Evolutionary conservation across 2,329 filamentous ascomycete species (phyloP).

Genomic region (Albifimbria verrucaria): DNA sequence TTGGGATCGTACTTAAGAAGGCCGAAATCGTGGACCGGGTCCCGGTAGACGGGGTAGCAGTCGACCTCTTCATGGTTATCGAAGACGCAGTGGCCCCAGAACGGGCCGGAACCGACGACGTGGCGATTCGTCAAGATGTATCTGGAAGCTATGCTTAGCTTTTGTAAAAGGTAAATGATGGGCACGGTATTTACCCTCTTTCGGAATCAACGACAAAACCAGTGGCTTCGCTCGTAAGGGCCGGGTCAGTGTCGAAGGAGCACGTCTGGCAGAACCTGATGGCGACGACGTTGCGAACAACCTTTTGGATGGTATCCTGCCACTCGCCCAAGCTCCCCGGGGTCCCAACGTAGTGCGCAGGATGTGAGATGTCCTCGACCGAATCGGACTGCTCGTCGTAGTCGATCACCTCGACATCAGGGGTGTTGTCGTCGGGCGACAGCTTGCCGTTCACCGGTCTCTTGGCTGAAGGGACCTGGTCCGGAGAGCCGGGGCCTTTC

Average conservation of each 20-base stretch:
- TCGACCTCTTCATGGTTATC: conserved; percentile 98
- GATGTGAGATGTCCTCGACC: conserved; percentile 35
- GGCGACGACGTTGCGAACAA: conserved; percentile 95
- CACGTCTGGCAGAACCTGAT: conserved; percentile 98
- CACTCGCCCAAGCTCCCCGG: conserved; percentile 61
- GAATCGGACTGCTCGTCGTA: conserved; percentile 40
- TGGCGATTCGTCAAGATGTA: conserved; percentile 88
- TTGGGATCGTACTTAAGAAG: conserved; percentile 95
- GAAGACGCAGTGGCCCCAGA: conserved; percentile 98
- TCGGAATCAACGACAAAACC: conserved; percentile 97
- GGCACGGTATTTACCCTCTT: conserved; percentile 57
- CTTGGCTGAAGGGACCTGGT: conserved; percentile 31
- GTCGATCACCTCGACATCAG: conserved; percentile 33
- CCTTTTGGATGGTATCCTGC: conserved; percentile 92
- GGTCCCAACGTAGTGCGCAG: conserved; percentile 31
- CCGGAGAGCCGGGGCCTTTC: conserved; percentile 47
- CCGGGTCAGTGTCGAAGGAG: conserved; percentile 95
- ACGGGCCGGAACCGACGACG: conserved; percentile 91
- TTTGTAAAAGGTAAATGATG: too few species aligned
- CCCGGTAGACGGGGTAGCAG: conserved; percentile 93
- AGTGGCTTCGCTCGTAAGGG: conserved; percentile 90
- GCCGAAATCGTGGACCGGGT: conserved; percentile 97
- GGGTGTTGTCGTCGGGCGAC: conserved; percentile 48
- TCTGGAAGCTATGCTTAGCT: too few species aligned
- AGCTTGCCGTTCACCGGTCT: conserved; percentile 42